Percentiles rank a stretch among this genome's conserved stretches.
phyloP scores from a whole-genome alignment of 2,329 filamentous ascomycete genomes.

The Alternaria sp. region DNA sequence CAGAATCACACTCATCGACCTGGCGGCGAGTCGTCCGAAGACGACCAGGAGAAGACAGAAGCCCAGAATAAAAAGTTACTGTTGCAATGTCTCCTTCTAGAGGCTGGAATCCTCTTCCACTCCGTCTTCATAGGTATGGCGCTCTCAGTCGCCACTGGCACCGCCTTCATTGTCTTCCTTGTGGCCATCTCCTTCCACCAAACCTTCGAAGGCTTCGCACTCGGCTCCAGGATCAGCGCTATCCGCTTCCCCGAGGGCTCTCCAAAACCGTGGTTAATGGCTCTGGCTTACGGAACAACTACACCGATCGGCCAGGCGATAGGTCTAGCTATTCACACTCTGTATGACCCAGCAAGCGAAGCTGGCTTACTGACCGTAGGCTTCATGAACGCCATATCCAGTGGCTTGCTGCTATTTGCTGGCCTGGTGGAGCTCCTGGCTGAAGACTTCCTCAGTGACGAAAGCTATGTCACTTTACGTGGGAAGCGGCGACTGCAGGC shows the following conservation, averaged over 20 bases:
- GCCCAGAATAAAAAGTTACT: constrained; percentile 68
- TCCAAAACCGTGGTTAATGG: constrained; percentile 76
- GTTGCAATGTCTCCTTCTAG: constrained; percentile 76
- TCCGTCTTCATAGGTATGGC: constrained; percentile 80
- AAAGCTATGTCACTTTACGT: constrained; percentile 67
- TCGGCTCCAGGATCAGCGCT: constrained; percentile 74
- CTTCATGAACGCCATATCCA: constrained; percentile 60
- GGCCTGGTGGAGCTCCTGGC: constrained; percentile 60
- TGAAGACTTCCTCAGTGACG: constrained; percentile 66
- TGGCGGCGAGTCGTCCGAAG: constrained; percentile 23
- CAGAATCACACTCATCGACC: constrained; percentile 27
- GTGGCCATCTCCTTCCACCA: constrained; percentile 77
- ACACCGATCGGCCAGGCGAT: constrained; percentile 61
- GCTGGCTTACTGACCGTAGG: constrained; percentile 60
- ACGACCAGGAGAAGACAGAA: constrained; percentile 43
- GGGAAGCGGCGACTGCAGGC: constrained; percentile 68
- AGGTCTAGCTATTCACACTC: constrained; percentile 58
- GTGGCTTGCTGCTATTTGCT: constrained; percentile 59
- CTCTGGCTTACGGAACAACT: constrained; percentile 68
- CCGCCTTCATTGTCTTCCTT: constrained; percentile 70
- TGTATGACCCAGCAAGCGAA: constrained; percentile 60
- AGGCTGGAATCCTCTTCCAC: constrained; percentile 81
- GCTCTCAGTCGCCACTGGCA: constrained; percentile 71
- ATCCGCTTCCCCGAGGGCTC: constrained; percentile 75
- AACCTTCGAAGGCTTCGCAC: constrained; percentile 73